These are phyloP conservation scores for Vitis vinifera DNA, from an alignment of 164 flowering plant species.

Conservation along the genomic window ASM3070453v1 NC_081813.1:20324001-20324500, in stretches of 20 bases:
- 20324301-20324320: too few species aligned
- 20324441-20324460: too few species aligned
- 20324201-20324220: conserved; percentile 24
- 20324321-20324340: too few species aligned
- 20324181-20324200: conserved; percentile 9
- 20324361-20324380: too few species aligned
- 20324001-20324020: conserved; percentile 68
- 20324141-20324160: not conserved
- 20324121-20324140: not conserved
- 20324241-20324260: conserved; percentile 4
- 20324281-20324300: too few species aligned
- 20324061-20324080: conserved; percentile 95
- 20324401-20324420: too few species aligned
- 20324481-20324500: not conserved
- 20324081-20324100: conserved; percentile 89
- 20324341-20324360: too few species aligned
- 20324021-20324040: conserved; percentile 95
- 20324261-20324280: conserved; percentile 6
- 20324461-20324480: too few species aligned
- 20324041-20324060: conserved; percentile 99
- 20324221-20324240: conserved; percentile 36
- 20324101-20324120: conserved; percentile 91
- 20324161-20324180: not conserved
- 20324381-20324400: too few species aligned
- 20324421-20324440: too few species aligned